phyloP scores from a whole-genome alignment of 257 asterid genomes.

The Nicotiana otophora region DNA sequence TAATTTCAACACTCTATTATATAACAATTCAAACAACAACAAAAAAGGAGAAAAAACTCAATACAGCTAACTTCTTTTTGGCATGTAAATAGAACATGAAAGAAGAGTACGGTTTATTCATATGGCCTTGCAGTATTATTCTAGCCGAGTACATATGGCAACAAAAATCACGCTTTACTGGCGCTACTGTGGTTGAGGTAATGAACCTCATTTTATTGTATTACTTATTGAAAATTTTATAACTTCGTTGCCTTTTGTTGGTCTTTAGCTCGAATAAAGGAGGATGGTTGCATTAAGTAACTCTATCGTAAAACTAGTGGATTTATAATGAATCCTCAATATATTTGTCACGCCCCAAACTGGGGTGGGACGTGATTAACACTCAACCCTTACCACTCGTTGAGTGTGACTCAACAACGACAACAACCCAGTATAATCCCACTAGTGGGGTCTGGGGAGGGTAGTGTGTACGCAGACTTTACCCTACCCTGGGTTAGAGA shows the following conservation, averaged over 20 bases:
- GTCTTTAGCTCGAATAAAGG: neutral
- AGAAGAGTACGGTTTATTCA: slow-evolving; percentile 90
- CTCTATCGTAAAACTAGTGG: too few species aligned
- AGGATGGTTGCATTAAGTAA: neutral
- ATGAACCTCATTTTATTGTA: neutral
- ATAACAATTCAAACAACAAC: neutral
- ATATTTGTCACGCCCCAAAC: too few species aligned
- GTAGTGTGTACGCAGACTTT: too few species aligned
- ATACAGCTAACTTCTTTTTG: neutral
- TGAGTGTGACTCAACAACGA: too few species aligned
- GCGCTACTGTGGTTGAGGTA: slow-evolving; percentile 78
- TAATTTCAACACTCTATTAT: neutral
- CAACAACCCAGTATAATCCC: too few species aligned
- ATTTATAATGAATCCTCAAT: too few species aligned
- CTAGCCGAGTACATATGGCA: slow-evolving; percentile 97
- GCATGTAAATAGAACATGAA: slow-evolving; percentile 56
- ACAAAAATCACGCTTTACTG: slow-evolving; percentile 61
- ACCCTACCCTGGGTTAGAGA: too few species aligned
- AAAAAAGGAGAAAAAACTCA: neutral
- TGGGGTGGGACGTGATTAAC: too few species aligned
- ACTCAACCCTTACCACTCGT: too few species aligned
- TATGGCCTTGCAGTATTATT: slow-evolving; percentile 87
- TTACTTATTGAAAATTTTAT: neutral
- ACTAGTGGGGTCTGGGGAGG: too few species aligned
- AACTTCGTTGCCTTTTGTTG: neutral